phyloP scores from a whole-genome alignment of 441 rosid species.

The Pelargonium cotyledonis region DNA sequence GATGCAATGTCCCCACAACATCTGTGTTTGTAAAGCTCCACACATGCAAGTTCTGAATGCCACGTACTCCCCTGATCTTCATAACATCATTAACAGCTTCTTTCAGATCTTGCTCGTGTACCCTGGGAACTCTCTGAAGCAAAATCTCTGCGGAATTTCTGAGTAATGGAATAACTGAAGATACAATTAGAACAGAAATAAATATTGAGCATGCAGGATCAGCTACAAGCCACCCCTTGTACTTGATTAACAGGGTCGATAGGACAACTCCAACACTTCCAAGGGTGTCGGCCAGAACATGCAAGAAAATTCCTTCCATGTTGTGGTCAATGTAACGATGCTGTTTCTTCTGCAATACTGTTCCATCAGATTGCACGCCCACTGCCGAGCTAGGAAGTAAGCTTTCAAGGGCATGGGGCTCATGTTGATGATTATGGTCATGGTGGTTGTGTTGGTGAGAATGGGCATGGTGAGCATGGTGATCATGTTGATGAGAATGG shows the following conservation, averaged over 20 bases:
- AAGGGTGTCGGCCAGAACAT: constrained; percentile 85
- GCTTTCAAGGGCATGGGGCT: neutral
- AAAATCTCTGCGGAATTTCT: constrained; percentile 83
- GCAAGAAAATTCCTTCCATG: constrained; percentile 95
- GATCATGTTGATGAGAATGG: constrained; percentile 15
- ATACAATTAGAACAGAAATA: constrained; percentile 65
- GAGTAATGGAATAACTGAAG: constrained; percentile 81
- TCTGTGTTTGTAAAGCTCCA: constrained; percentile 86
- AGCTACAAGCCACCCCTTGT: constrained; percentile 93
- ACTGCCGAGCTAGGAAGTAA: constrained; percentile 7
- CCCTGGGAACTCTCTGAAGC: constrained; percentile 77
- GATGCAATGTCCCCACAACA: constrained; percentile 65
- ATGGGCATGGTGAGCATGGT: neutral
- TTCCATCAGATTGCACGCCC: constrained; percentile 16
- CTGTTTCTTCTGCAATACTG: constrained; percentile 27
- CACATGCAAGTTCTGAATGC: constrained; percentile 65
- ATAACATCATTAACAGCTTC: constrained; percentile 46
- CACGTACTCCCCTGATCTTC: constrained; percentile 49
- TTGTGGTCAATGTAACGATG: constrained; percentile 87
- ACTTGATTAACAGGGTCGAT: constrained; percentile 81
- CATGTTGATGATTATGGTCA: constrained; percentile 17
- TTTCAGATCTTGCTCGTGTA: constrained; percentile 51
- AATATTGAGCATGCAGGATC: constrained; percentile 96
- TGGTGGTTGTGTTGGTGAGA: constrained; percentile 13
- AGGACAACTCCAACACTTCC: constrained; percentile 94